Conservation (phyloP, 2,329 filamentous ascomycete genomes). For the Sporothrix brunneoviolacea region DNA sequence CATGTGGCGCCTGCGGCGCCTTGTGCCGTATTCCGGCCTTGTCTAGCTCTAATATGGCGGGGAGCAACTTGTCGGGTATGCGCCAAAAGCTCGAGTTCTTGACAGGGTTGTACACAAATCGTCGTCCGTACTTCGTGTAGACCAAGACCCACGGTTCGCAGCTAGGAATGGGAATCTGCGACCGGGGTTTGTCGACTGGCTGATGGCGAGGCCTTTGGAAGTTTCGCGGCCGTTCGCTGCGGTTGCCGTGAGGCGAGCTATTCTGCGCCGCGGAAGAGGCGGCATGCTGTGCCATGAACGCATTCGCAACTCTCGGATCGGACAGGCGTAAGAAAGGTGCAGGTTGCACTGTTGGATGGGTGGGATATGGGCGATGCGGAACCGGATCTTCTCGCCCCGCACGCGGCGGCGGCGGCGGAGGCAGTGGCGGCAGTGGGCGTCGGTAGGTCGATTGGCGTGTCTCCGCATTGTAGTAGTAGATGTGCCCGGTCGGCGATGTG, state of each 20-base stretch:
- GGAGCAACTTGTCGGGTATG: conserved; percentile 80
- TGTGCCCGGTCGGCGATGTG: conserved; percentile 78
- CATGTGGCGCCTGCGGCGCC: too few relatives aligned
- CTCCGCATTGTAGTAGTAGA: conserved; percentile 78
- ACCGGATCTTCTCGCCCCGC: conserved; percentile 16
- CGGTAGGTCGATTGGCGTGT: conserved; percentile 85
- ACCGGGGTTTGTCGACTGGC: conserved; percentile 72
- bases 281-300: conserved; percentile 47
- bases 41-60: conserved; percentile 67
- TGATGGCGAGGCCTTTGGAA: conserved; percentile 57
- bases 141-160: conserved; percentile 85
- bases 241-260: conserved; percentile 27
- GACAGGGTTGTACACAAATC: conserved; percentile 82
- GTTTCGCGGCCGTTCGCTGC: conserved; percentile 16
- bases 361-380: conserved; percentile 25
- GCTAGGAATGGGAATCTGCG: conserved; percentile 70
- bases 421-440: conserved; percentile 43
- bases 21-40: conserved; percentile 39
- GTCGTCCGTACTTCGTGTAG: conserved; percentile 80
- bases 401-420: conserved; percentile 23
- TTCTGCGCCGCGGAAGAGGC: neutral
- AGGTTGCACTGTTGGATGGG: too few relatives aligned
- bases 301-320: conserved; percentile 51
- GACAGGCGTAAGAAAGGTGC: conserved; percentile 36
- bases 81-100: conserved; percentile 94